Evolutionary conservation across 306 rosid species (phyloP), one percentile per base, ranked within the genome.

Genomic region (Parietaria judaica): DNA sequence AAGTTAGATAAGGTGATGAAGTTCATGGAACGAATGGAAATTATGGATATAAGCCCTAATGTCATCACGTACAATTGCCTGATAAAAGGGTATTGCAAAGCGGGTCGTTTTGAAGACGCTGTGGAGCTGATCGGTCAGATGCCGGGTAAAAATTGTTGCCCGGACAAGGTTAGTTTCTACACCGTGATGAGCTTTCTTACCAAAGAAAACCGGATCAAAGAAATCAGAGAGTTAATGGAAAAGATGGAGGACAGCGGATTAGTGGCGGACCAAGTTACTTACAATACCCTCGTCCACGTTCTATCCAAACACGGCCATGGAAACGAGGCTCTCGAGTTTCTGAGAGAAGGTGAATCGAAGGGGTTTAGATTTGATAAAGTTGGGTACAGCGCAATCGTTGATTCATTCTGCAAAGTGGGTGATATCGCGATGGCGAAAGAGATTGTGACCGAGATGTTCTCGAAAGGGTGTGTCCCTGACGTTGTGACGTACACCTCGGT

Each of bases 131-230:
- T 88, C 8, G 79, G 69, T 62, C 73, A 78, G 75, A 86, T 92
- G 90, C 84, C 79, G 17, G 69, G 38, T 8, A 88, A 72, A 68
- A 83, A 91, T 51, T 92, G 95, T 34, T 41, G 59, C 57, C 95
- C 90, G 0, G 90, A 92, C 80, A 92, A 88, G 76, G 81, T 92
- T 70, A 80, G 96, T 81, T 92, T 84, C 65, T 66, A 91, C 97
- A 11, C 76, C 43, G 86, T 84, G 65, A 82, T 86, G 96, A 83
- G 77, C 69, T 84, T 72, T 36, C 86, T 88, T 41, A 86, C 95
- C 49, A 86, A 76, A 67, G 84, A 75, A 67, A 86, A 75, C 58
- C 73, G 81, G 84, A 58, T 82, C 46, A 74, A 72, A 59, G 80
- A 88, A 68, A 80, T 88, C 69, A 79, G 91, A 67, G 95, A 81